Evolutionary conservation across 2,329 filamentous ascomycete genomes (phyloP).

Genomic region (Magnaporthiopsis poae): DNA sequence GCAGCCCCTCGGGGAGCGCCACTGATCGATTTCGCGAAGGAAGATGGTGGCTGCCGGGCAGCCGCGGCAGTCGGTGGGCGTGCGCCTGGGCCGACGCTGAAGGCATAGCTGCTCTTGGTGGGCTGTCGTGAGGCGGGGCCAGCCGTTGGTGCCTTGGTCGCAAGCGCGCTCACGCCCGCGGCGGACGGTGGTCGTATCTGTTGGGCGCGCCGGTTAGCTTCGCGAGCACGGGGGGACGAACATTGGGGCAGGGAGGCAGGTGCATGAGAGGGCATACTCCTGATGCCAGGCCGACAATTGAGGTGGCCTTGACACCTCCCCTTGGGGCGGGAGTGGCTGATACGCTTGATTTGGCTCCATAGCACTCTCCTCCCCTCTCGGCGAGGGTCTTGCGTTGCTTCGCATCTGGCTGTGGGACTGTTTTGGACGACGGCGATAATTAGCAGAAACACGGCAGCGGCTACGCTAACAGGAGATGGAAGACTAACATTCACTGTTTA

Average conservation of each 20-base stretch:
- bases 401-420: slow-evolving; percentile 44
- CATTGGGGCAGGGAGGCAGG: not conserved
- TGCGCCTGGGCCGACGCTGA: slow-evolving; percentile 43
- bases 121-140: slow-evolving; percentile 26
- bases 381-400: slow-evolving; percentile 48
- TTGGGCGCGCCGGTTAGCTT: slow-evolving; percentile 9
- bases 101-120: slow-evolving; percentile 41
- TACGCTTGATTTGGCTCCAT: slow-evolving; percentile 26
- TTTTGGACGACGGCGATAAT: not conserved
- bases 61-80: slow-evolving; percentile 35
- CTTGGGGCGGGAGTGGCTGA: slow-evolving; percentile 20
- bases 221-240: not conserved
- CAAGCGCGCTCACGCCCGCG: slow-evolving; percentile 6
- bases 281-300: slow-evolving; percentile 13
- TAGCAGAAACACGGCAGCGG: not conserved
- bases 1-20: slow-evolving; percentile 30
- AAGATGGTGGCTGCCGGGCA: slow-evolving; percentile 44
- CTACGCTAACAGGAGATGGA: not conserved
- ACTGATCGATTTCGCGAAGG: slow-evolving; percentile 36
- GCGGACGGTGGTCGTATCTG: slow-evolving; percentile 26
- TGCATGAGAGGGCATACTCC: not conserved
- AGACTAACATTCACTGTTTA: slow-evolving; percentile 10
- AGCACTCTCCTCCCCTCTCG: slow-evolving; percentile 44
- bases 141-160: slow-evolving; percentile 8
- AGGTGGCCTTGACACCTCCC: slow-evolving; percentile 33